A percentile compares a stretch with the other conserved stretches of the same genome.
Evolutionary conservation across 2,329 filamentous ascomycete species (phyloP).

Genomic region (Fusarium albidum): DNA sequence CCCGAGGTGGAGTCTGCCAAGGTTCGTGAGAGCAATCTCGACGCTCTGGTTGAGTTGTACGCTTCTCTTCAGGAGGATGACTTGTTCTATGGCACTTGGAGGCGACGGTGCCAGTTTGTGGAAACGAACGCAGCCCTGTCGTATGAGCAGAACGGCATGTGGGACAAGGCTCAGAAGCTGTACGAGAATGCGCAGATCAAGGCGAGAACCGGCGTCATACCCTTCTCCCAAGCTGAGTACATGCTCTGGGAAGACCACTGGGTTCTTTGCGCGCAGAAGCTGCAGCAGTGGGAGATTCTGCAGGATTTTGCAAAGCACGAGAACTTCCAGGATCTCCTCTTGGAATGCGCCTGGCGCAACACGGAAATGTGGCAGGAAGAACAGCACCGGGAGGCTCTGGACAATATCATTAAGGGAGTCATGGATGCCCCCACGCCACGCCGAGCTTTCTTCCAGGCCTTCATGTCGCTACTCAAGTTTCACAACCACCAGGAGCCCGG

Average conservation of each 20-base stretch:
- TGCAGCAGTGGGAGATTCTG: slow-evolving; percentile 98
- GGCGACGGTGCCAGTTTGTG: slow-evolving; percentile 92
- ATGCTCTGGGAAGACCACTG: slow-evolving; percentile 99
- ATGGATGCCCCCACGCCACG: slow-evolving; percentile 97
- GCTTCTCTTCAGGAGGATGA: slow-evolving; percentile 92
- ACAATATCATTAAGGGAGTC: slow-evolving; percentile 93
- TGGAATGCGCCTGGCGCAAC: slow-evolving; percentile 95
- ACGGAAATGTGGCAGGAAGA: slow-evolving; percentile 93
- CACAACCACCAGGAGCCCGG: slow-evolving; percentile 85
- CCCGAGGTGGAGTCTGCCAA: slow-evolving; percentile 84
- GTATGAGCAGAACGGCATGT: slow-evolving; percentile 98
- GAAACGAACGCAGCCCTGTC: slow-evolving; percentile 97
- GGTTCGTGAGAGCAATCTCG: slow-evolving; percentile 92
- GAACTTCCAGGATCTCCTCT: slow-evolving; percentile 93
- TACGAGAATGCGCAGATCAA: slow-evolving; percentile 98
- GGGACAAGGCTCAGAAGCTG: slow-evolving; percentile 97
- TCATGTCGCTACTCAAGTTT: slow-evolving; percentile 94
- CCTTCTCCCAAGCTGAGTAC: slow-evolving; percentile 96
- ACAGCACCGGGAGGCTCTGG: slow-evolving; percentile 87
- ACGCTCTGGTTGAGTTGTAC: slow-evolving; percentile 95
- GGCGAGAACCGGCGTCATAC: slow-evolving; percentile 92
- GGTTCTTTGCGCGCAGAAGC: slow-evolving; percentile 95
- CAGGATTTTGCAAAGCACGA: slow-evolving; percentile 99
- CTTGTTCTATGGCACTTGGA: slow-evolving; percentile 97
- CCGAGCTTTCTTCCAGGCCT: slow-evolving; percentile 96